Evolutionary conservation across 805 yeast genomes (phyloP).

Genomic region (Nakazawaea sp.): DNA sequence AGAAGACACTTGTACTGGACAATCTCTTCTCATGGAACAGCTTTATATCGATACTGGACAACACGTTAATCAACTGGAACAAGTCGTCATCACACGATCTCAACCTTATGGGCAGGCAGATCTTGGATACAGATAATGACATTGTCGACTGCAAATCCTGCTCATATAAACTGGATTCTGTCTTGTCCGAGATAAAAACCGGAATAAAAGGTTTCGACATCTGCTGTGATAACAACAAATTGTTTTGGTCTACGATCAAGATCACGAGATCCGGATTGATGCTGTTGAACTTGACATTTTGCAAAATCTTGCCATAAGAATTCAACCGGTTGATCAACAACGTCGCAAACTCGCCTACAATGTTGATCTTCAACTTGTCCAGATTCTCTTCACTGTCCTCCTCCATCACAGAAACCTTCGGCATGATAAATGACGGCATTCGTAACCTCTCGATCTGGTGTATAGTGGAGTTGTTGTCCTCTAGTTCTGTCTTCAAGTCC

Average conservation of each 20-base stretch:
- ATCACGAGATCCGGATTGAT: constrained; percentile 20
- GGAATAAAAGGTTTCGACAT: constrained; percentile 24
- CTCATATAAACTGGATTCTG: constrained; percentile 2
- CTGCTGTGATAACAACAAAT: constrained; percentile 21
- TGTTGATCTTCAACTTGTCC: constrained; percentile 17
- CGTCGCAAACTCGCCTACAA: constrained; percentile 19
- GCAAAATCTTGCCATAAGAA: constrained; percentile 21
- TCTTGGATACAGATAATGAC: constrained; percentile 16
- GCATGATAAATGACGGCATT: constrained; percentile 30
- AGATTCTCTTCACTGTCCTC: not conserved
- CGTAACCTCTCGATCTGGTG: constrained; percentile 18
- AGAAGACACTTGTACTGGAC: too few species aligned
- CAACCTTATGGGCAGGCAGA: constrained; percentile 26
- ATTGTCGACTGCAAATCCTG: constrained; percentile 10
- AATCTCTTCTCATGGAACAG: not conserved
- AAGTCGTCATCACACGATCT: constrained; percentile 23
- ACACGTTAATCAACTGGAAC: constrained; percentile 24
- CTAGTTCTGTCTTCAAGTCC: constrained; percentile 6
- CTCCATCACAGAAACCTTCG: constrained; percentile 23
- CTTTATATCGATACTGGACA: constrained; percentile 17
- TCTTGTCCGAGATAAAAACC: constrained; percentile 14
- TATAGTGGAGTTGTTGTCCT: constrained; percentile 7
- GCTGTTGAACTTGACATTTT: constrained; percentile 20
- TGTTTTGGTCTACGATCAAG: constrained; percentile 20
- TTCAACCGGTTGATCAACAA: constrained; percentile 17